Evolutionary conservation across 2,329 filamentous ascomycete genomes (phyloP), one percentile per base, ranked within the genome.

Genomic region (Teratosphaeria viscida): DNA sequence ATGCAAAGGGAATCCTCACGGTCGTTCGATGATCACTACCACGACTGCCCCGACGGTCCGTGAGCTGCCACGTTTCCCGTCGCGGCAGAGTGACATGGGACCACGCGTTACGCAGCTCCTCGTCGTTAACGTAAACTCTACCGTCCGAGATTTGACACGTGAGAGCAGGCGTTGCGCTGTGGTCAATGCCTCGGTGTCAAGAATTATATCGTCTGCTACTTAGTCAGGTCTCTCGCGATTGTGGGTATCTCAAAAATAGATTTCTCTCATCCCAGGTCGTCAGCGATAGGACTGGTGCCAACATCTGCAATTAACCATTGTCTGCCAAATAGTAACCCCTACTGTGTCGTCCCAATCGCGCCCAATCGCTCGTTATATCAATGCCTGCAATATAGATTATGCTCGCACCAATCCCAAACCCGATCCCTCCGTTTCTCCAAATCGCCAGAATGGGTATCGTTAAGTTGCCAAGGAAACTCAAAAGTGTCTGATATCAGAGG

Each of bases 401-500:
- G 2, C 43, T 19, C 43, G 37, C 43, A 49, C 7, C 43, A 19
- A 23, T 19, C 43, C 43, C 16, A 49, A 49, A 23, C n/a, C 8
- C n/a, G 23, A n/a, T 23, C 43, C 43, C 16, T 10, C 43, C 43
- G 19, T 49, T 49, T 49, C 43, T 49, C 43, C 19, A 19, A 49
- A 23, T 57, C 59, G 55, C 59, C 59, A 57, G 7, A 57, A 26
- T 58, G 59, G 59, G 57, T 59, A 61, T 61, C 57, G 57, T 23
- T 57, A 55, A 35, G 14, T 26, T 23, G 19, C 19, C 43, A 49
- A 49, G 49, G 26, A 37, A 34, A 60, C 59, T 43, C 59, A 61
- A 49, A 49, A 61, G 43, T 61, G 62, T 63, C 65, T 63, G 63
- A 64, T 66, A 65, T 67, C 65, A 61, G 55, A 63, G 65, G 64